Base-by-base conservation (phyloP, 768 basidiomycete genomes). In the Kwoniella sp. region DNA sequence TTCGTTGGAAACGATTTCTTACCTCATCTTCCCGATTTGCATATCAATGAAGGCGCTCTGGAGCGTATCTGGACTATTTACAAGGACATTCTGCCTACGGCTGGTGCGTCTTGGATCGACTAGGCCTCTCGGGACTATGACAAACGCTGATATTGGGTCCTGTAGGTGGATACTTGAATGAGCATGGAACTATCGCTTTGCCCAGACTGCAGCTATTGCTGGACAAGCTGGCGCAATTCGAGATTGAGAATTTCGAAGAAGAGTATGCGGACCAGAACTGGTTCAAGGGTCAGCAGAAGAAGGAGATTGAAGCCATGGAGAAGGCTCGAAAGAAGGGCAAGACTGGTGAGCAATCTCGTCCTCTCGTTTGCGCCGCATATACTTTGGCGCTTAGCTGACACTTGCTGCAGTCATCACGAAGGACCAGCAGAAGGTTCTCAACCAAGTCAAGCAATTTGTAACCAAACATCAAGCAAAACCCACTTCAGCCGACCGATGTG, bases 21-120 rank as follows among this genome's bases (percentile, higher is more conserved):
- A 74, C 96, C 95, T 8, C 91, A 98, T 82, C 81, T 99, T 63
- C 96, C 96, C 4, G 93, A 96, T 80, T 81, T 99, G 28, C 96
- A 98, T 78, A 98, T 99, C 78, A 93, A 98, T 74, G 92, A 96
- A 82, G 96, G 97, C 77, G 96, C 92, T 17, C 79, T 99, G 70
- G 93, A 98, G 82, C 86, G 85, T 71, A 83, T 99, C 63, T 98
- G 96, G 80, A 91, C 92, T 11, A 91, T 97, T 61, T 99, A 99
- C 82, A 97, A 97, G 85, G 89, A 87, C 77, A 86, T 92, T 30
- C 79, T 98, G 25, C 93, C 94, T 2, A 61, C 48, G 15, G 84
- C 84, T 23, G 86, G 87, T 53, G 81, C 89, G 74, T 88, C n/a
- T n/a, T n/a, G n/a, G 87, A 67, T 63, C 86, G 65, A 58, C 38